Percentiles rank a stretch among this genome's conserved stretches.
Evolutionary conservation across 257 asterid species (phyloP).

Genomic region (Coffea eugenioides): DNA sequence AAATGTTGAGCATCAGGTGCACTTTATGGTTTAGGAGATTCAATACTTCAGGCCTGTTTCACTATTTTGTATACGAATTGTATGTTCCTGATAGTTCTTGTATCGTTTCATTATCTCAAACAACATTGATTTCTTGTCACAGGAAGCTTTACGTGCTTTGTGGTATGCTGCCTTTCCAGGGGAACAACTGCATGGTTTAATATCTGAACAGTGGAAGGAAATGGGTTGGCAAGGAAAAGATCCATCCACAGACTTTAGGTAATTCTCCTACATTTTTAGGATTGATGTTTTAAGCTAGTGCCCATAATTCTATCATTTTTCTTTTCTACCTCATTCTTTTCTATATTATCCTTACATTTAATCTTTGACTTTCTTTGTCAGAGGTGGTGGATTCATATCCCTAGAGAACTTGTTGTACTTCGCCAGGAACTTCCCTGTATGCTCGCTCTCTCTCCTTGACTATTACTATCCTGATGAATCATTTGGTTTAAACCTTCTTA

Average conservation of each 20-base stretch:
- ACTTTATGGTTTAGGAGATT: constrained; percentile 13
- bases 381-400: constrained; percentile 99
- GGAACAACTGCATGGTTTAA: constrained; percentile 71
- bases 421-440: constrained; percentile 82
- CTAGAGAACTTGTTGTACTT: constrained; percentile 91
- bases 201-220: constrained; percentile 99
- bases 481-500: background rate
- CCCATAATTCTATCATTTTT: background rate
- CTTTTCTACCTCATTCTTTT: background rate
- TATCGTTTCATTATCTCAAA: constrained; percentile 4
- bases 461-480: background rate
- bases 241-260: constrained; percentile 99
- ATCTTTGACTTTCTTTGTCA: constrained; percentile 25
- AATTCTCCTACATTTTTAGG: constrained; percentile 16
- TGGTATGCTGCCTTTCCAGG: constrained; percentile 94
- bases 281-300: background rate
- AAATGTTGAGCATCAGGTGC: constrained; percentile 85
- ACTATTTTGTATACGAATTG: constrained; percentile 2
- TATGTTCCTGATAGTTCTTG: constrained; percentile 1
- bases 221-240: constrained; percentile 99
- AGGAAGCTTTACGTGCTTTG: constrained; percentile 83
- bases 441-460: constrained; percentile 21
- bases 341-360: background rate
- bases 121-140: constrained; percentile 15
- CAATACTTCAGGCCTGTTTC: constrained; percentile 1